Evolutionary conservation across 2,329 filamentous ascomycete genomes (phyloP).

Genomic region (Bisporella sp.): DNA sequence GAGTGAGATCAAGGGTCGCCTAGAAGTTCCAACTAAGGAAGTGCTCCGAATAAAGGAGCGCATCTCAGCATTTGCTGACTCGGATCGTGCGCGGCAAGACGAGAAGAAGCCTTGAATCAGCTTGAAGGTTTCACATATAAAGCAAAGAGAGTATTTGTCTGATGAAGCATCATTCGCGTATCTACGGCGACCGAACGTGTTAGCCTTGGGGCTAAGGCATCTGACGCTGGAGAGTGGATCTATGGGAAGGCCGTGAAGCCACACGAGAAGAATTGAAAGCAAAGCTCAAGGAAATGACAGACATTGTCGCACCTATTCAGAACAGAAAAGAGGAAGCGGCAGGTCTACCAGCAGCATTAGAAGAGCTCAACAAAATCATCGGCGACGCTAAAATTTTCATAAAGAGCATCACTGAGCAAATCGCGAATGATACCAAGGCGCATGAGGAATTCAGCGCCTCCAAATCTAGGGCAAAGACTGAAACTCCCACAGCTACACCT

Average conservation of each 20-base stretch:
- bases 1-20: slow-evolving; percentile 19
- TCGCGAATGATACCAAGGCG: slow-evolving; percentile 61
- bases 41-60: slow-evolving; percentile 43
- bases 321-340: slow-evolving; percentile 65
- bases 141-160: slow-evolving; percentile 73
- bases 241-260: slow-evolving; percentile 79
- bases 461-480: slow-evolving; percentile 31
- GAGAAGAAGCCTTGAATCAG: slow-evolving; percentile 85
- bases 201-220: slow-evolving; percentile 60
- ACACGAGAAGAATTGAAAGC: slow-evolving; percentile 66
- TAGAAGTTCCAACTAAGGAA: slow-evolving; percentile 21
- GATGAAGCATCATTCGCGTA: slow-evolving; percentile 64
- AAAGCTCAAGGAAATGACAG: slow-evolving; percentile 70
- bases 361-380: slow-evolving; percentile 62
- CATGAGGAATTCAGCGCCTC: slow-evolving; percentile 45
- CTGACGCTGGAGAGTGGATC: slow-evolving; percentile 78
- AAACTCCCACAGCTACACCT: slow-evolving; percentile 33
- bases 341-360: slow-evolving; percentile 63
- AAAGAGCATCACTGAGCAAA: slow-evolving; percentile 60
- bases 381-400: slow-evolving; percentile 66
- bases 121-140: slow-evolving; percentile 93
- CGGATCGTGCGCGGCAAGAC: slow-evolving; percentile 70
- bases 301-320: slow-evolving; percentile 70
- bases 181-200: slow-evolving; percentile 64
- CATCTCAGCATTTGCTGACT: slow-evolving; percentile 76